Conservation (phyloP, 257 asterid genomes). For the Fraxinus quadrangulata region DNA sequence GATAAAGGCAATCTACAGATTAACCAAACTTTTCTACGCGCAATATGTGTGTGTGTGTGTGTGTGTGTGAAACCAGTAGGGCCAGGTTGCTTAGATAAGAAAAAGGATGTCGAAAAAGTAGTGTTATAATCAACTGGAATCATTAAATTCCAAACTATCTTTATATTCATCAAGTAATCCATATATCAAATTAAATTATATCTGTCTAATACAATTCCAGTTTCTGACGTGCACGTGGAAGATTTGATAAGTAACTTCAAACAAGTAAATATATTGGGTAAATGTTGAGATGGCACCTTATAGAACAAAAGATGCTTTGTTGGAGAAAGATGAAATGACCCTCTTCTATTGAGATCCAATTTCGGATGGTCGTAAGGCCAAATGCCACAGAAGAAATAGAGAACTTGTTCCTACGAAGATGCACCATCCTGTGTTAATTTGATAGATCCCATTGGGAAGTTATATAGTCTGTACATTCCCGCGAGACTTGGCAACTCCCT, state of each 20-base stretch:
- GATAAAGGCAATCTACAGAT: neutral
- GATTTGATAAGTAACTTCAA: neutral
- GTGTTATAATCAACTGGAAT: neutral
- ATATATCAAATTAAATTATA: neutral
- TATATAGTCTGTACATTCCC: conserved; percentile 20
- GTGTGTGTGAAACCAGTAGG: neutral
- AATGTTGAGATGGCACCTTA: neutral
- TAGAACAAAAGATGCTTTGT: neutral
- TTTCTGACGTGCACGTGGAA: neutral
- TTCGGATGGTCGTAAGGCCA: neutral
- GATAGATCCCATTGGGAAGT: neutral
- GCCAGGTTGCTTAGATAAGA: neutral
- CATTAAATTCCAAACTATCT: neutral
- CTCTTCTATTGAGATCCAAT: neutral
- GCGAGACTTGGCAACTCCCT: conserved; percentile 45
- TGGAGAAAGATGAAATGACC: neutral
- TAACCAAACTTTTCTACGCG: neutral
- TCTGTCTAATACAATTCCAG: neutral
- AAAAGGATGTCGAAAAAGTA: neutral
- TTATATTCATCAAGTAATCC: neutral
- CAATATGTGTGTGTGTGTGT: neutral
- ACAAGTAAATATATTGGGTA: neutral
- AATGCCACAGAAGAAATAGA: neutral
- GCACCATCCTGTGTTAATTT: neutral
- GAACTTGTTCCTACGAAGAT: neutral